Base-by-base conservation (phyloP, 129 eudicot species). In the Apium graveolens region DNA sequence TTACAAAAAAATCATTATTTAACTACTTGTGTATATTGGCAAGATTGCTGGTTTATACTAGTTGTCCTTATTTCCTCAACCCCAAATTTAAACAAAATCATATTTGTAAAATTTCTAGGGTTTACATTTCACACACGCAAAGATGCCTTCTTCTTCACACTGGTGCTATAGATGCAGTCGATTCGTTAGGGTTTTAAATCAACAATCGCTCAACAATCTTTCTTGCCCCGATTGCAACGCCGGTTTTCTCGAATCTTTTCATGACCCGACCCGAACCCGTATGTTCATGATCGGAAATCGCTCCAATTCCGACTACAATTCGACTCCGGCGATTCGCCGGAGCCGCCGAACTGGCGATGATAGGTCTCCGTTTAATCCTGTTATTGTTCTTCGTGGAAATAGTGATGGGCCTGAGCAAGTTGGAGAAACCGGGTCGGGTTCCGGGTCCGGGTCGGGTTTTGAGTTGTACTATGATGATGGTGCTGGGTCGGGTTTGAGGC, bases 131-230 rank as follows among this genome's bases (percentile, higher is more conserved):
- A 21, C 26, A 70, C 31, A 17, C 55, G 41, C 49, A 76, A 62
- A 73, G 38, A 87, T 86, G 87, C 82, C 96, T 53, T 82, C 90
- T 7, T 82, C 97, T 6, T 91, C 66, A 24, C 66, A 88, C 79
- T 94, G 97, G 97, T 94, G 98, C 38, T 85, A 91, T 89, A 83
- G 97, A 76, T 94, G 98, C 87, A 85, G 80, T 73, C 84, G 89
- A 27, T 91, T 87, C 79, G 86, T 86, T 70, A 35, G 80, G 77
- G 87, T 89, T 78, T 84, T 73, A 68, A 72, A 45, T 11, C 45
- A 62, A 66, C 78, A 80, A 76, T 85, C 55, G 34, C 66, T 57
- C 3, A 82, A 82, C 48, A 70, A 91, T 44, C 29, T 91, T 16
- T 78, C 80, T 69, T 94, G 98, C 79, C 96, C 97, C 41, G 93